These are phyloP conservation scores for Puccinia brachypodii DNA, from an alignment of 1,284 basidiomycete species.

Conservation along the genomic window DNA sequence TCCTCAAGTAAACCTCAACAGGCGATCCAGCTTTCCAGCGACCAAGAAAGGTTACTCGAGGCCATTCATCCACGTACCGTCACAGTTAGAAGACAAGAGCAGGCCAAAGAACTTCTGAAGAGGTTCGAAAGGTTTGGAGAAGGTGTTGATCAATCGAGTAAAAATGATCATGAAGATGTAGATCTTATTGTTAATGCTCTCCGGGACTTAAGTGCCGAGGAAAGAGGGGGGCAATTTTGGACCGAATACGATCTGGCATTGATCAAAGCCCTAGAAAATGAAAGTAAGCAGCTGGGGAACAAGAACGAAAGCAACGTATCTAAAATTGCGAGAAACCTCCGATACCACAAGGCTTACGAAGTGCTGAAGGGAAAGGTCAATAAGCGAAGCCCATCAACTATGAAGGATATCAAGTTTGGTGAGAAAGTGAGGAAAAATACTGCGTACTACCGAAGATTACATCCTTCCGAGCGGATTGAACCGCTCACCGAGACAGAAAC, in stretches of 20 bases:
- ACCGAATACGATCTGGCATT: background rate
- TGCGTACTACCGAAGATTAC: background rate
- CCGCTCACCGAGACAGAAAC: background rate
- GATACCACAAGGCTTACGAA: background rate
- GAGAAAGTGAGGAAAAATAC: background rate
- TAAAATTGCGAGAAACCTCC: background rate
- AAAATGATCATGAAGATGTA: background rate
- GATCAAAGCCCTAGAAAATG: background rate
- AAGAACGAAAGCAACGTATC: background rate
- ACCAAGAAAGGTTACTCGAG: background rate
- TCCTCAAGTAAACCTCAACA: background rate
- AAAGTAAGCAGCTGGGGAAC: background rate
- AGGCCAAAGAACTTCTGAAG: background rate
- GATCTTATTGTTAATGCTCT: background rate
- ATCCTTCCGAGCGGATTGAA: background rate
- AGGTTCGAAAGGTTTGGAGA: background rate
- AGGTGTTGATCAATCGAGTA: background rate
- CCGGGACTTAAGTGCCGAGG: background rate
- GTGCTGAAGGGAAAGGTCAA: background rate
- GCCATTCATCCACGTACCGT: background rate
- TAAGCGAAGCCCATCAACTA: background rate
- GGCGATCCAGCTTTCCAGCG: background rate
- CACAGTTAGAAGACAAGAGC: background rate
- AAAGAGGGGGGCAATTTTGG: background rate
- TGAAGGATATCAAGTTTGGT: background rate